A percentile compares a stretch with the other conserved stretches of the same genome.
These are phyloP conservation scores for Fusarium xyrophilum DNA, from an alignment of 2,329 filamentous ascomycete species.

Conservation along the genomic window DNA sequence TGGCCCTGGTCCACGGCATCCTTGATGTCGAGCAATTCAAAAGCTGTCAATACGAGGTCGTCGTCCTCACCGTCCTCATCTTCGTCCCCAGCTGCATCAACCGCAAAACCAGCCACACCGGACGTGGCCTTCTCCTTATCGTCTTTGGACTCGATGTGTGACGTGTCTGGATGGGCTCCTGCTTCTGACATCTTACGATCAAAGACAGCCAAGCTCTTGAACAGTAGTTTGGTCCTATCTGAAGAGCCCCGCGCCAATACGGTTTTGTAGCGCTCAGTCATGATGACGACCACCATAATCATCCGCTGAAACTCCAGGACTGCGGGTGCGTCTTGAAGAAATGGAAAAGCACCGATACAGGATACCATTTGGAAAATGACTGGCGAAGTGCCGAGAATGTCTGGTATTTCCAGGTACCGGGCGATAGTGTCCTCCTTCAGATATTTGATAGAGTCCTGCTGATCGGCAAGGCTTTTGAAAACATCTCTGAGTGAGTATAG, in stretches of 20 bases:
- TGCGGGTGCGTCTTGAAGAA: slow-evolving; percentile 72
- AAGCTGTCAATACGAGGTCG: slow-evolving; percentile 70
- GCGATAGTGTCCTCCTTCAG: slow-evolving; percentile 73
- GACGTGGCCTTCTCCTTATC: slow-evolving; percentile 9
- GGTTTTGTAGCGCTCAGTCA: slow-evolving; percentile 72
- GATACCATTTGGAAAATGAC: slow-evolving; percentile 76
- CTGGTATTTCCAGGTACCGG: slow-evolving; percentile 76
- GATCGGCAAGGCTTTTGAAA: slow-evolving; percentile 73
- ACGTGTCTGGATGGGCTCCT: not conserved
- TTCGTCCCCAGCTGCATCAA: slow-evolving; percentile 55
- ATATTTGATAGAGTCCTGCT: slow-evolving; percentile 66
- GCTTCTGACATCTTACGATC: slow-evolving; percentile 61
- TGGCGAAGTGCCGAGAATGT: slow-evolving; percentile 70
- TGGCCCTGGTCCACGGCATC: slow-evolving; percentile 65
- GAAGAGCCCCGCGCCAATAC: slow-evolving; percentile 65
- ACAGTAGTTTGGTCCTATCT: slow-evolving; percentile 70
- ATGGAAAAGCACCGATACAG: slow-evolving; percentile 76
- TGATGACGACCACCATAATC: slow-evolving; percentile 74
- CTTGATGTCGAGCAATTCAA: slow-evolving; percentile 71
- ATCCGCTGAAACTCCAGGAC: slow-evolving; percentile 73
- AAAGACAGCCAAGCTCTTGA: slow-evolving; percentile 74
- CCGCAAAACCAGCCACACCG: slow-evolving; percentile 52
- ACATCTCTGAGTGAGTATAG: slow-evolving; percentile 77
- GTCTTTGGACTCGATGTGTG: slow-evolving; percentile 13
- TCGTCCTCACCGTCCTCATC: slow-evolving; percentile 60